These are phyloP conservation scores for Drechslerella dactyloides DNA, from an alignment of 2,329 filamentous ascomycete species.

Conservation along the genomic window DNA sequence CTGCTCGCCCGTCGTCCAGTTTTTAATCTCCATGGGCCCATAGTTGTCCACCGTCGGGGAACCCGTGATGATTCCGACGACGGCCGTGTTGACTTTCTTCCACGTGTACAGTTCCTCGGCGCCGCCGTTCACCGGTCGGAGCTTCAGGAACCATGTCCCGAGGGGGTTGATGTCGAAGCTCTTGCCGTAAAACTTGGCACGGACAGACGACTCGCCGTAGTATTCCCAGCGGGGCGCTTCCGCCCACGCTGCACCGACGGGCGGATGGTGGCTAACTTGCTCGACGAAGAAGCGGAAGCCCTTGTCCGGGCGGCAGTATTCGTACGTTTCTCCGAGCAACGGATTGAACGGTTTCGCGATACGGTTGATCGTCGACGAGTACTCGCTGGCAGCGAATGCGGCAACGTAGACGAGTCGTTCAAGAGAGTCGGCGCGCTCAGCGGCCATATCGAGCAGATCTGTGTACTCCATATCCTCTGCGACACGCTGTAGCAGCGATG, in stretches of 20 bases:
- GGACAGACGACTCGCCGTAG: slow-evolving; percentile 92
- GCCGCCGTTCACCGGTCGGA: slow-evolving; percentile 76
- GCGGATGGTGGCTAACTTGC: slow-evolving; percentile 96
- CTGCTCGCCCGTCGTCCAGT: slow-evolving; percentile 93
- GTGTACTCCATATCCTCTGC: slow-evolving; percentile 98
- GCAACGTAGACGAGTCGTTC: slow-evolving; percentile 94
- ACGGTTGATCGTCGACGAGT: slow-evolving; percentile 93
- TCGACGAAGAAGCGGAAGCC: slow-evolving; percentile 98
- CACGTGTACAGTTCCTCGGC: slow-evolving; percentile 87
- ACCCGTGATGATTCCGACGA: slow-evolving; percentile 97
- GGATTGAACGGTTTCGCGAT: slow-evolving; percentile 99
- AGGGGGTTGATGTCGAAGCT: slow-evolving; percentile 97
- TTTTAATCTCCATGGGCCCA: slow-evolving; percentile 94
- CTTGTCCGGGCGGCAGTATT: slow-evolving; percentile 94
- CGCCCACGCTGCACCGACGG: slow-evolving; percentile 88
- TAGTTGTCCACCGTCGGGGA: slow-evolving; percentile 98
- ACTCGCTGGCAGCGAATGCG: slow-evolving; percentile 93
- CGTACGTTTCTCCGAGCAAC: slow-evolving; percentile 92
- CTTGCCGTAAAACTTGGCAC: slow-evolving; percentile 96
- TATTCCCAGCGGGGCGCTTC: slow-evolving; percentile 96
- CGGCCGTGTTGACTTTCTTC: slow-evolving; percentile 97
- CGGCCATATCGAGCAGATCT: slow-evolving; percentile 86
- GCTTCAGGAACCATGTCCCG: slow-evolving; percentile 92
- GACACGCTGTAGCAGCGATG: slow-evolving; percentile 89
- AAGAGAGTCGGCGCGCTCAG: slow-evolving; percentile 81